phyloP scores from a whole-genome alignment of 2,329 filamentous ascomycete species.

The Botryotinia calthae region DNA sequence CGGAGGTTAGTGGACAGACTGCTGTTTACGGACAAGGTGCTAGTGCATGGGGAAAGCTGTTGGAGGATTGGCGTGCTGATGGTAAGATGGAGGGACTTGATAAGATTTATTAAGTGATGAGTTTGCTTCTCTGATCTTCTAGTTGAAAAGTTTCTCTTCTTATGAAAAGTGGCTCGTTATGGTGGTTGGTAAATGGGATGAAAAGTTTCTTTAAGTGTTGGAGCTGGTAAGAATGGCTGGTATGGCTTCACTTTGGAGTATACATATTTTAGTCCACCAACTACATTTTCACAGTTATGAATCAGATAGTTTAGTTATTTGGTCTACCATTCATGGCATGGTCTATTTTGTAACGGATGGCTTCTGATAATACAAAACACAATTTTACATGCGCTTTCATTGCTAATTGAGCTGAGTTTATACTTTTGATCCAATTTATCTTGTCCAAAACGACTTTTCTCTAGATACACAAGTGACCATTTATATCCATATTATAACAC shows the following conservation, averaged over 20 bases:
- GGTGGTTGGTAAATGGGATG: background rate
- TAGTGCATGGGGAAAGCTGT: slow-evolving; percentile 16
- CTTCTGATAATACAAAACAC: background rate
- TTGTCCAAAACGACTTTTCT: background rate
- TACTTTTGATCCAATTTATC: background rate
- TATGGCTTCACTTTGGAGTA: background rate
- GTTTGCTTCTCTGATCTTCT: background rate
- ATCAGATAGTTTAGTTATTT: background rate
- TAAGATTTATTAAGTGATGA: background rate
- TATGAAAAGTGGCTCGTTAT: background rate
- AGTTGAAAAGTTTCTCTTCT: background rate
- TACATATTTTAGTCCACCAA: background rate
- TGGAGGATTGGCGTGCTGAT: slow-evolving; percentile 8
- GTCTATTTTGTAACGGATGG: background rate
- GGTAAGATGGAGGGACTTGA: slow-evolving; percentile 15
- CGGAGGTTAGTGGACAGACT: background rate
- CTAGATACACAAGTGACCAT: background rate
- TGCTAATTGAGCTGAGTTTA: background rate
- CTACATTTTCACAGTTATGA: background rate
- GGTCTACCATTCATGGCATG: background rate
- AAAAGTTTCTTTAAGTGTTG: background rate
- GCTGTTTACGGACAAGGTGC: slow-evolving; percentile 8
- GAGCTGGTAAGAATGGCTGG: background rate
- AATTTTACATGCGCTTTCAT: no score
- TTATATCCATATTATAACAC: background rate